Evolutionary conservation across 2,329 filamentous ascomycete species (phyloP).

Genomic region (Lecanicillium sp.): DNA sequence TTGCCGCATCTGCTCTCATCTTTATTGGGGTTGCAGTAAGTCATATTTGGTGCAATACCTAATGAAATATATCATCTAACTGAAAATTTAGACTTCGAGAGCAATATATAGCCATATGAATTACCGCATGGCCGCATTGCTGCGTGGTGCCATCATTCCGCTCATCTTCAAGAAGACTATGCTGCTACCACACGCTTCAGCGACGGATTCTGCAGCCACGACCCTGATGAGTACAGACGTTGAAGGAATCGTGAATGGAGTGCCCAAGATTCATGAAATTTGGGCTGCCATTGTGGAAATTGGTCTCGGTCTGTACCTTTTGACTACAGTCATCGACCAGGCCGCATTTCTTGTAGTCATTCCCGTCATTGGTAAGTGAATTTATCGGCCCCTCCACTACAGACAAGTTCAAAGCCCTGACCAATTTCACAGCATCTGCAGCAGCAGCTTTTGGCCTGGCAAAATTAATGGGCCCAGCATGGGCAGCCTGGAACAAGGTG

Average conservation of each 20-base stretch:
- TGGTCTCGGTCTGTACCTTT: constrained; percentile 30
- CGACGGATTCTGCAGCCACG: constrained; percentile 16
- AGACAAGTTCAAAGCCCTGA: too few species aligned
- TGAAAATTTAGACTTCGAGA: background rate
- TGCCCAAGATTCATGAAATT: constrained; percentile 24
- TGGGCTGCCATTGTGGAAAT: constrained; percentile 28
- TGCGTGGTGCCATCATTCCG: constrained; percentile 24
- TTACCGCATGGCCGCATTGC: constrained; percentile 19
- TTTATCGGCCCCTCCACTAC: too few species aligned
- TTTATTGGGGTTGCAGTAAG: too few species aligned
- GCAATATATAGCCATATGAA: constrained; percentile 5
- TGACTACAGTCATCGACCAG: constrained; percentile 27
- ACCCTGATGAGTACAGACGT: constrained; percentile 34
- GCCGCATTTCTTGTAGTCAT: constrained; percentile 11
- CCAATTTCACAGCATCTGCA: too few species aligned
- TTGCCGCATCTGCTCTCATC: constrained; percentile 25
- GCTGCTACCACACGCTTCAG: constrained; percentile 16
- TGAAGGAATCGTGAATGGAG: constrained; percentile 25
- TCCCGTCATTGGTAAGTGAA: background rate
- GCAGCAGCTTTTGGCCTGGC: background rate
- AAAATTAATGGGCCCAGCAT: background rate
- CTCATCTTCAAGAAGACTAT: constrained; percentile 40
- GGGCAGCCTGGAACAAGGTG: constrained; percentile 7
- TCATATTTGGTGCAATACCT: too few species aligned
- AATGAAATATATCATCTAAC: too few species aligned